These are phyloP conservation scores for Eremothecium gossypii DNA, from an alignment of 1,139 yeast genomes.

Conservation along the genomic window DNA sequence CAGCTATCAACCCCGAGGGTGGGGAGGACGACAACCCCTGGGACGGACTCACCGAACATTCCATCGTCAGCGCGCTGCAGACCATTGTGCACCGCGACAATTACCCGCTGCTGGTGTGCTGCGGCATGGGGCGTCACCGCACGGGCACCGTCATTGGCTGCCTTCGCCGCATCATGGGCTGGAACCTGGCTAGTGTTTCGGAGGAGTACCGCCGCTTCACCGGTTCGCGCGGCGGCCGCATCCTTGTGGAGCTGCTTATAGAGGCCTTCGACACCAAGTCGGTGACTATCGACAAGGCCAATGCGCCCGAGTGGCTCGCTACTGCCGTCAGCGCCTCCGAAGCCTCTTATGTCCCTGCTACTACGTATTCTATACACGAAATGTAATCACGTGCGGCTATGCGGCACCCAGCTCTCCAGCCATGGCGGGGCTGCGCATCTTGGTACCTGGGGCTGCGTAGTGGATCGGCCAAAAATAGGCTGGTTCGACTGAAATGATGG, in stretches of 20 bases:
- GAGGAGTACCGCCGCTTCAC: slow-evolving; percentile 93
- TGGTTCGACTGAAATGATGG: too few relatives aligned
- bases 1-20: slow-evolving; percentile 52
- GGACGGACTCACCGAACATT: slow-evolving; percentile 88
- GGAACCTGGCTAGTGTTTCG: slow-evolving; percentile 90
- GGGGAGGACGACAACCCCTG: slow-evolving; percentile 81
- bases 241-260: slow-evolving; percentile 78
- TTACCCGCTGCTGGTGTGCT: slow-evolving; percentile 82
- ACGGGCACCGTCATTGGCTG: slow-evolving; percentile 96
- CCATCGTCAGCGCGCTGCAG: slow-evolving; percentile 71
- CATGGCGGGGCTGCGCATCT: too few relatives aligned
- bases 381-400: too few relatives aligned
- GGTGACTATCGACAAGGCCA: slow-evolving; percentile 23
- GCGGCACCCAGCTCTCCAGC: too few relatives aligned
- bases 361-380: too few relatives aligned
- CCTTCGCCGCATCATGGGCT: slow-evolving; percentile 78
- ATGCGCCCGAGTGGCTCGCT: slow-evolving; percentile 28
- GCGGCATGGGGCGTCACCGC: slow-evolving; percentile 96
- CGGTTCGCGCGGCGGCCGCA: slow-evolving; percentile 86
- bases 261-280: slow-evolving; percentile 42
- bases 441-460: too few relatives aligned
- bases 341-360: too few relatives aligned
- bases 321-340: slow-evolving; percentile 2
- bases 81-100: slow-evolving; percentile 61
- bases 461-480: too few relatives aligned